Evolutionary conservation across 2,329 filamentous ascomycete genomes (phyloP).

Genomic region (Aspergillus proliferans): DNA sequence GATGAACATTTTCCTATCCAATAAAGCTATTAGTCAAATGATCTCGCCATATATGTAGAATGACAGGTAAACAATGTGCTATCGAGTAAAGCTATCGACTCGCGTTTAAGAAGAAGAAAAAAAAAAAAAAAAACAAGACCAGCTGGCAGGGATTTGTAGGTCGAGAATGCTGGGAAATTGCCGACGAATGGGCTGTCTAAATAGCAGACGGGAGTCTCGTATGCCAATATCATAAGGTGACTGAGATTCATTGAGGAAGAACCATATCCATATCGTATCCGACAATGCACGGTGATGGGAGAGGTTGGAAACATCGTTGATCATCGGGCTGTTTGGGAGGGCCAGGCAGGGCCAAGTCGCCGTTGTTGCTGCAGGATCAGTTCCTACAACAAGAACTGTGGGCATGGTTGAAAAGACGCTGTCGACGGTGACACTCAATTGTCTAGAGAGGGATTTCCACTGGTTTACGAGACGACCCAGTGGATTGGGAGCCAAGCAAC

Average conservation of each 20-base stretch:
- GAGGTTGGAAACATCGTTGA: not conserved
- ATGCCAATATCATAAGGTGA: not conserved
- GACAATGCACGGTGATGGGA: not conserved
- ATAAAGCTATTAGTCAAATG: constrained; percentile 28
- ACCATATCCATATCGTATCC: not conserved
- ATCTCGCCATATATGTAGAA: constrained; percentile 1
- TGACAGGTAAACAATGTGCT: not conserved
- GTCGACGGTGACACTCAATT: constrained; percentile 5
- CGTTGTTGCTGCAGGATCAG: not conserved
- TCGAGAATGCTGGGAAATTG: not conserved
- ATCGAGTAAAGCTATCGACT: not conserved
- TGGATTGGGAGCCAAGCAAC: constrained; percentile 12
- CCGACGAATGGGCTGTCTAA: not conserved
- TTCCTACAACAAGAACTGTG: constrained; percentile 8
- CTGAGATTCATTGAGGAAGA: not conserved
- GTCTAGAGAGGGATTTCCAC: constrained; percentile 18
- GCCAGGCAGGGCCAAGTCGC: not conserved
- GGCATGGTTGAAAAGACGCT: constrained; percentile 1
- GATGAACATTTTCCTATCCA: constrained; percentile 95
- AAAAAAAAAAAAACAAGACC: not conserved
- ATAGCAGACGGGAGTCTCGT: not conserved
- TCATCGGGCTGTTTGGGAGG: not conserved
- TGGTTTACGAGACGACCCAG: constrained; percentile 23
- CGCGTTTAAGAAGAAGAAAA: not conserved
- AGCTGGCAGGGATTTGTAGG: not conserved